Evolutionary conservation across 1,284 basidiomycete species (phyloP), one percentile per base, ranked within the genome.

Genomic region (Leccinum pseudoinsigne): DNA sequence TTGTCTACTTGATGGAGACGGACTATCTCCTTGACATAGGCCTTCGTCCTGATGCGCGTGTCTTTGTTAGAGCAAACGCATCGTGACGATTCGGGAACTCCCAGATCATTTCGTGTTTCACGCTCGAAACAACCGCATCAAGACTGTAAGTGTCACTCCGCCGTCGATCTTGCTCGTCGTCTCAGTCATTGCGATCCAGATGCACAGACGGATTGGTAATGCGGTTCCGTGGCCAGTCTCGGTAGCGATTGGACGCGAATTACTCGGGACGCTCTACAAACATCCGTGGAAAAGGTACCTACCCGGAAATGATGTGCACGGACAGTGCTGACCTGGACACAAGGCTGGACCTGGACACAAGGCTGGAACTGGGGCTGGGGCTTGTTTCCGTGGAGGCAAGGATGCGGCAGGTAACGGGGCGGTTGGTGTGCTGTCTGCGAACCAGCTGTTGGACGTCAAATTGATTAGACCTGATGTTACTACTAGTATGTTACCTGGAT

Each of bases 1-100:
- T 98, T 51, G 95, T 87, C 1, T 98, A 99, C 75, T 83, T 99
- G 56, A 89, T 99, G 86, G 95, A 97, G 68, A 90, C 89, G 10
- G 94, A 98, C 66, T 73, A 67, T 50, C n/a, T 23, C 26, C 53
- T 23, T 36, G 26, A 28, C 10, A 54, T n/a, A 9, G 9, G 26
- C n/a, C 36, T 36, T 57, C 23, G 14, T n/a, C 10, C 31, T 68
- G 36, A 70, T 14, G 7, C n/a, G 18, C n/a, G 12, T 14, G 3
- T 18, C 4, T 18, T 21, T 38, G 50, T 26, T 58, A 90, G 86
- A 86, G 84, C 66, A 82, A 80, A 67, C 83, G 89, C 14, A 84
- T 89, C 61, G 73, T 90, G 16, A 88, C 86, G 1, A 84, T 92
- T 31, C 82, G 90, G 6, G 90, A 92, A 71, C 79, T 90, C 69